Base-by-base conservation (phyloP, 1,139 yeast species). In the Yamadazyma songkhlaensis region DNA sequence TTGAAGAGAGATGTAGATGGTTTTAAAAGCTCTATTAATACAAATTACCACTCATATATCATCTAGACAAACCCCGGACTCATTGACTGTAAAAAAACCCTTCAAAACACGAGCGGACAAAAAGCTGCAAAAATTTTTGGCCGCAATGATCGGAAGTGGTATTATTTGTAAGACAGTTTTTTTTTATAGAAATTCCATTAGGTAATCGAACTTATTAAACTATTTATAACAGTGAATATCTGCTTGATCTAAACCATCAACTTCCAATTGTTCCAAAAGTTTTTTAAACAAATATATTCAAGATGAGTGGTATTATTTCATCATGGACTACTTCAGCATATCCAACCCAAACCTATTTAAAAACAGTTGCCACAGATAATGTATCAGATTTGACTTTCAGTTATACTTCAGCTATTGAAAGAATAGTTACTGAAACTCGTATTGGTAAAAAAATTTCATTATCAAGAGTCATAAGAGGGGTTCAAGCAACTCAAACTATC, bases 401-500 rank as follows among this genome's bases (percentile, higher is more conserved):
- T 7, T 35, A 53, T 24, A 34, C 49, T 4, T 46, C 59, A 3
- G 59, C 55, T 3, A 32, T 51, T 1, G 33, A 31, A 17, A 46
- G 44, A 2, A 33, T 50, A 4, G 51, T 45, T 7, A 43, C 55
- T 6, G 53, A 41, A 6, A 45, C 49, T 3, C 34, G 29, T 1
- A 30, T 34, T 10, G 42, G 38, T 3, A 42, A 40, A 15, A 39
- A 56, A 12, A 25, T 48, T 3, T 41, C 44, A 9, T 49, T 56
- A 8, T 60, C 68, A 1, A 45, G 54, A 40, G 48, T 47, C 7
- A 46, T 57, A 6, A 48, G 73, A 33, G 74, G 72, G 1, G 72
- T 67, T 2, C 48, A 61, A 45, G 73, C 72, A 0, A 64, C 73
- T 4, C 46, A 65, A 29, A 54, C 65, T 3, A 59, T 64, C 15